Conservation (phyloP, 768 basidiomycete genomes). For the Phylloporus sp. region DNA sequence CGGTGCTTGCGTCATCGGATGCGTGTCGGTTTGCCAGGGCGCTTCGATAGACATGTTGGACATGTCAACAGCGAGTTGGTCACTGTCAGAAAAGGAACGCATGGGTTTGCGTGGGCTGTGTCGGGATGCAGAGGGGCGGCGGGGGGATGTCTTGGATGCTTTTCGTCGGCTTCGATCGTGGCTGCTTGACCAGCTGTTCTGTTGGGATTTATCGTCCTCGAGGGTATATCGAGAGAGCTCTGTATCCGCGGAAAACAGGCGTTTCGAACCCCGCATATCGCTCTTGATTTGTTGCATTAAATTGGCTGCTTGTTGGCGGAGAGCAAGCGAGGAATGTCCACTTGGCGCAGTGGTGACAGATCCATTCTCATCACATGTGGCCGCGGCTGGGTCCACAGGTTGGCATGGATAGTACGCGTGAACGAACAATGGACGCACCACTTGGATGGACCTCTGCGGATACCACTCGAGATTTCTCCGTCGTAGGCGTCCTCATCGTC, state of each 20-base stretch:
- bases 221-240: slow-evolving; percentile 44
- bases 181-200: slow-evolving; percentile 27
- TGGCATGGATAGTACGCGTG: neutral
- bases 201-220: slow-evolving; percentile 24
- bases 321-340: slow-evolving; percentile 59
- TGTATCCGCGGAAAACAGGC: slow-evolving; percentile 65
- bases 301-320: slow-evolving; percentile 71
- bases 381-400: slow-evolving; percentile 16
- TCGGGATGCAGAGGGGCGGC: slow-evolving; percentile 35
- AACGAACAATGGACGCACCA: slow-evolving; percentile 13
- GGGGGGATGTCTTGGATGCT: slow-evolving; percentile 24
- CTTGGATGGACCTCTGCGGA: neutral
- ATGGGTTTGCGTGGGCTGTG: slow-evolving; percentile 43
- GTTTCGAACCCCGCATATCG: slow-evolving; percentile 67
- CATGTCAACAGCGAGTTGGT: slow-evolving; percentile 38
- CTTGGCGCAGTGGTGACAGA: slow-evolving; percentile 32
- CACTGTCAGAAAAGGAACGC: slow-evolving; percentile 40
- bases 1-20: neutral
- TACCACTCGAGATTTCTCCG: slow-evolving; percentile 10
- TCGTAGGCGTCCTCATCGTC: slow-evolving; percentile 34
- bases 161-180: slow-evolving; percentile 27
- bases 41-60: slow-evolving; percentile 44
- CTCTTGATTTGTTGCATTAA: slow-evolving; percentile 85
- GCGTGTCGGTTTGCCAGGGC: slow-evolving; percentile 27
- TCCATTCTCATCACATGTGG: slow-evolving; percentile 15